Evolutionary conservation across 305 asterid species (phyloP).

Genomic region (Monarda citriodora): DNA sequence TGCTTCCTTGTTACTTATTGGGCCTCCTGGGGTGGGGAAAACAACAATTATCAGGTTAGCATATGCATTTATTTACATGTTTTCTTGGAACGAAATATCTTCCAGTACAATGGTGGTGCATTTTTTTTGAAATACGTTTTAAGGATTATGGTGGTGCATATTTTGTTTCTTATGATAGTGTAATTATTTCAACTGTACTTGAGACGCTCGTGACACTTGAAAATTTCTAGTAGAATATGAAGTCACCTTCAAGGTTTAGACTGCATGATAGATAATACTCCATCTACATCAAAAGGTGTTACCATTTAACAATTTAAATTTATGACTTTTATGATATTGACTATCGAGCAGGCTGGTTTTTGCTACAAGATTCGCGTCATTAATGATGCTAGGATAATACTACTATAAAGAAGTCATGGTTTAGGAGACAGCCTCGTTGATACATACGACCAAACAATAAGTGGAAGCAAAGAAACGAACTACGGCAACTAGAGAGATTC

Average conservation of each 20-base stretch:
- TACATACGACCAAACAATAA: too few relatives aligned
- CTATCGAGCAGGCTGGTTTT: neutral
- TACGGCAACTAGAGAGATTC: too few relatives aligned
- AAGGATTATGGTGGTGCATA: neutral
- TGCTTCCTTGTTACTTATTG: conserved; percentile 85
- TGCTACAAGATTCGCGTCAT: neutral
- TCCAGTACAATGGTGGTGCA: neutral
- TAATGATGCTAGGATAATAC: neutral
- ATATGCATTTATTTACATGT: conserved; percentile 2
- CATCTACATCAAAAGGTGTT: neutral
- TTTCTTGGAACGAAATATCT: neutral
- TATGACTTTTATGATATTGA: neutral
- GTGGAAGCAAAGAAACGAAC: too few relatives aligned
- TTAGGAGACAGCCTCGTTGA: neutral
- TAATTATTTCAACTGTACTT: neutral
- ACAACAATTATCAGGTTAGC: conserved; percentile 90
- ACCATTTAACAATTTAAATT: neutral
- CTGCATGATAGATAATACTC: too few relatives aligned
- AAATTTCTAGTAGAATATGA: conserved; percentile 1
- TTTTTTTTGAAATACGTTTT: neutral
- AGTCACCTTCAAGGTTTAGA: neutral
- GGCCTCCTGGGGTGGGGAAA: conserved; percentile 99
- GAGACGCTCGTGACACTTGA: conserved; percentile 10
- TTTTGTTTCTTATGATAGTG: neutral
- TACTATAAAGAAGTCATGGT: neutral